Evolutionary conservation across 768 basidiomycete species (phyloP).

Genomic region (Lactifluus echinatus): DNA sequence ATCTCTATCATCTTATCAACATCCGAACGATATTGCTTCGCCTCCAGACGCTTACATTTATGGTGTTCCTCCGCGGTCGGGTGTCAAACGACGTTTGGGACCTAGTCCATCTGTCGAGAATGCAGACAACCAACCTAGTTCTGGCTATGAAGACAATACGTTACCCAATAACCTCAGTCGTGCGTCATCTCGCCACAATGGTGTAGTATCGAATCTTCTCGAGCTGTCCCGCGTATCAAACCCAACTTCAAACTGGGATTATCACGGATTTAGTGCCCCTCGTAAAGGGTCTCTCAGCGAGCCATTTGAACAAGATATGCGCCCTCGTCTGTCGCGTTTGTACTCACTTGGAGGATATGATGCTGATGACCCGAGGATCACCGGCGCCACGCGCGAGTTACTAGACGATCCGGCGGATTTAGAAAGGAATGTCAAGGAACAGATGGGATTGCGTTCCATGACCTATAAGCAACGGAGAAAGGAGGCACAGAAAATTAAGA

Average conservation of each 20-base stretch:
- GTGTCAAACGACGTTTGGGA: not conserved
- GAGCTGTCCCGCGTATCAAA: constrained; percentile 8
- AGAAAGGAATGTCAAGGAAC: constrained; percentile 37
- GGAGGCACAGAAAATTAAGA: constrained; percentile 49
- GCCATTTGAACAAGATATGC: not conserved
- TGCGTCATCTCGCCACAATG: not conserved
- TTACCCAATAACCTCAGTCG: not conserved
- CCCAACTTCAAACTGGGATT: not conserved
- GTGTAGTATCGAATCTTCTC: constrained; percentile 12
- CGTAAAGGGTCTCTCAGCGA: not conserved
- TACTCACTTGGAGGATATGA: constrained; percentile 31
- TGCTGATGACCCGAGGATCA: constrained; percentile 61
- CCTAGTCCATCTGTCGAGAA: not conserved
- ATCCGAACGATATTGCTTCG: constrained; percentile 7
- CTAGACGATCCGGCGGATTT: constrained; percentile 50
- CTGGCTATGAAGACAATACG: not conserved
- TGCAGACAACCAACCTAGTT: not conserved
- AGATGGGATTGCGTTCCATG: constrained; percentile 40
- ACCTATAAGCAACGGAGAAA: constrained; percentile 56
- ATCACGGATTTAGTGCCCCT: not conserved
- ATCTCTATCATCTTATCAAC: constrained; percentile 12
- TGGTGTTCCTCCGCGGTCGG: not conserved
- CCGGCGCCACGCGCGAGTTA: constrained; percentile 40
- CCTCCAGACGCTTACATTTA: not conserved
- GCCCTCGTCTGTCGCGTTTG: constrained; percentile 13